Percentiles rank a stretch among this genome's conserved stretches.
Conservation (phyloP, 1,284 basidiomycete species). For the Sanghuangporus sanghuang region DNA sequence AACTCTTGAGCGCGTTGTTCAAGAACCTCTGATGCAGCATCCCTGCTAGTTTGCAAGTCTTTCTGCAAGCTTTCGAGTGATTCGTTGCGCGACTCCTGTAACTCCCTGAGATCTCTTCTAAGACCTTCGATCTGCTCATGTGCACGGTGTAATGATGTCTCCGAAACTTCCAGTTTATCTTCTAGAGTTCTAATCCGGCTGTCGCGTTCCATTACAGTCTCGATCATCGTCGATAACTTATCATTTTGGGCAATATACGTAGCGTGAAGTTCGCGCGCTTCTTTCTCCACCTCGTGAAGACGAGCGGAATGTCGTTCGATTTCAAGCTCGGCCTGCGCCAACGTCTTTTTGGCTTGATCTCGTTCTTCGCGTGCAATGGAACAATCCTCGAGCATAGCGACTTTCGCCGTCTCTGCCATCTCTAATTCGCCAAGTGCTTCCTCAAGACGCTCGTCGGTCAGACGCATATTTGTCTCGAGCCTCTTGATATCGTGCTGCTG, state of each 20-base stretch:
- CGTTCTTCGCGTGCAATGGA: slow-evolving; percentile 64
- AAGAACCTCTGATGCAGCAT: neutral
- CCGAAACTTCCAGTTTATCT: neutral
- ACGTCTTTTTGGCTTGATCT: slow-evolving; percentile 47
- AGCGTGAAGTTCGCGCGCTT: slow-evolving; percentile 20
- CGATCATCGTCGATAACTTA: neutral
- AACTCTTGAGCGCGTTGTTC: slow-evolving; percentile 3
- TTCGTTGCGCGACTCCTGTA: neutral
- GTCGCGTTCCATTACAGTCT: slow-evolving; percentile 5
- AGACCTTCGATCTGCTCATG: neutral
- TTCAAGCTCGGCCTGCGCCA: slow-evolving; percentile 40
- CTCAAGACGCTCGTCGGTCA: slow-evolving; percentile 65
- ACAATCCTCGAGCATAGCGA: slow-evolving; percentile 77
- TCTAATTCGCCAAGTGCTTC: slow-evolving; percentile 68
- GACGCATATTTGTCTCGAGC: slow-evolving; percentile 61
- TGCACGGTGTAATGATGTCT: neutral
- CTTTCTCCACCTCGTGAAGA: slow-evolving; percentile 24
- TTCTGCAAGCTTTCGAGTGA: neutral
- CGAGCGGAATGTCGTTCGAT: slow-evolving; percentile 51
- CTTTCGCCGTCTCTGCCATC: slow-evolving; percentile 55
- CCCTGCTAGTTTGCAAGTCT: neutral
- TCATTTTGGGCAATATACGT: slow-evolving; percentile 24
- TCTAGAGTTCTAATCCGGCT: neutral
- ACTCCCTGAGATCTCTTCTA: neutral
- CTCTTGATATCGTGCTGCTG: slow-evolving; percentile 71